Conservation (phyloP, 257 asterid genomes). For the Nicotiana benthamiana region DNA sequence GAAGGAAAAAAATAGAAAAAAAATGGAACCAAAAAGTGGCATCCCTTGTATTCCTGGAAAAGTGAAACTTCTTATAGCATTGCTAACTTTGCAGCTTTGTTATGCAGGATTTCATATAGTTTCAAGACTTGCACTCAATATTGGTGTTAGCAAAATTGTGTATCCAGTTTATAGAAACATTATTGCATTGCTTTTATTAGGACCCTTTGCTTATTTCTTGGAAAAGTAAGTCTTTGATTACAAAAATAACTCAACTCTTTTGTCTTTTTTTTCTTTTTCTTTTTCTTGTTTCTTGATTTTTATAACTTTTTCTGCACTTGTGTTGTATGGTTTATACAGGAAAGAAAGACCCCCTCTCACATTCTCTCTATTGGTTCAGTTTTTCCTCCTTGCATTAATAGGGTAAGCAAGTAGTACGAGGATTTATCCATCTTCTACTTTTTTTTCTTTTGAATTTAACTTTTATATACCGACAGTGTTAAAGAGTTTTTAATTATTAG, state of each 20-base stretch:
- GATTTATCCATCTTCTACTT: too few species aligned
- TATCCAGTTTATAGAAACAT: constrained; percentile 79
- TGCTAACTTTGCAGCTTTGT: constrained; percentile 67
- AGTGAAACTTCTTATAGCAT: constrained; percentile 51
- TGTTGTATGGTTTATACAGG: constrained; percentile 28
- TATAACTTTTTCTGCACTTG: background rate
- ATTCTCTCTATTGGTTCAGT: constrained; percentile 61
- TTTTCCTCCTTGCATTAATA: constrained; percentile 65
- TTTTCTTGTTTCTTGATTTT: background rate
- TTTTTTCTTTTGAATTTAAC: background rate
- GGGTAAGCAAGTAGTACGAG: constrained; percentile 65
- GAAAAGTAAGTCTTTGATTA: constrained; percentile 48
- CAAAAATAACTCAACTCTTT: background rate
- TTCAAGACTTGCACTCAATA: constrained; percentile 72
- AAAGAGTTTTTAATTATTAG: background rate
- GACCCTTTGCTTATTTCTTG: constrained; percentile 71
- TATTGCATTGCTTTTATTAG: constrained; percentile 56
- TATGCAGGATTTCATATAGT: constrained; percentile 88
- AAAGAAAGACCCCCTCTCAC: constrained; percentile 82
- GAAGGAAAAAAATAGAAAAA: constrained; percentile 9
- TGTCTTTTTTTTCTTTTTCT: background rate
- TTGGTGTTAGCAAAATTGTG: constrained; percentile 84
- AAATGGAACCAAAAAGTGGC: constrained; percentile 39
- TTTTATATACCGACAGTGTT: background rate
- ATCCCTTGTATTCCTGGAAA: constrained; percentile 26